A percentile compares a stretch with the other conserved stretches of the same genome.
phyloP scores from a whole-genome alignment of 2,329 filamentous ascomycete species.

The Verticillium albo-atrum region DNA sequence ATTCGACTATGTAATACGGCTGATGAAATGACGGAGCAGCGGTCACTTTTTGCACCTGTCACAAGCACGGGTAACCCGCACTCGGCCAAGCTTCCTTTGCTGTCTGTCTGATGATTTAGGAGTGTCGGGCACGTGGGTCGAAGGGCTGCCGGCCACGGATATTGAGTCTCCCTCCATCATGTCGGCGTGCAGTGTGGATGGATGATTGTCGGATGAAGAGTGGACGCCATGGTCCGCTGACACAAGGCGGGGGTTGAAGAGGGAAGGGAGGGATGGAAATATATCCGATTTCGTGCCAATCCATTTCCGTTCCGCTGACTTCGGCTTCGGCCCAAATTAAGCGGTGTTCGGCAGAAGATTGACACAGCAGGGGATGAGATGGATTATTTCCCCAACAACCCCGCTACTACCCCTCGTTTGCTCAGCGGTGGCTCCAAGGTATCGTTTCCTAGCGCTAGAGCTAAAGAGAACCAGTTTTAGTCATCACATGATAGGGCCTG shows the following conservation, averaged over 20 bases:
- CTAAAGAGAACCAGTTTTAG: no score
- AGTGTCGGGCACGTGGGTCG: neutral
- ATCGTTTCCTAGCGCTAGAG: no score
- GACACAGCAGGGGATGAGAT: neutral
- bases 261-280: neutral
- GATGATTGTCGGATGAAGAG: neutral
- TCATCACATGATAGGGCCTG: no score
- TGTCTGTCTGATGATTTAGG: neutral
- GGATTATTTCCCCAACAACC: neutral
- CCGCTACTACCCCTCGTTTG: neutral
- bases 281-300: neutral
- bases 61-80: conserved; percentile 27
- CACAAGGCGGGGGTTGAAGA: no score
- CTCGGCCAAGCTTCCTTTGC: neutral
- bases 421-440: no score
- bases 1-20: no score
- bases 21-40: neutral
- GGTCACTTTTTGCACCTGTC: conserved; percentile 43
- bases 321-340: neutral
- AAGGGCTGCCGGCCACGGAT: neutral
- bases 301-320: neutral
- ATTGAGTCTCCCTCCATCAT: neutral
- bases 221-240: neutral
- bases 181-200: neutral
- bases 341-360: neutral